Evolutionary conservation across 2,329 filamentous ascomycete genomes (phyloP), one percentile per base, ranked within the genome.

Genomic region (Colletotrichum brevisporum): DNA sequence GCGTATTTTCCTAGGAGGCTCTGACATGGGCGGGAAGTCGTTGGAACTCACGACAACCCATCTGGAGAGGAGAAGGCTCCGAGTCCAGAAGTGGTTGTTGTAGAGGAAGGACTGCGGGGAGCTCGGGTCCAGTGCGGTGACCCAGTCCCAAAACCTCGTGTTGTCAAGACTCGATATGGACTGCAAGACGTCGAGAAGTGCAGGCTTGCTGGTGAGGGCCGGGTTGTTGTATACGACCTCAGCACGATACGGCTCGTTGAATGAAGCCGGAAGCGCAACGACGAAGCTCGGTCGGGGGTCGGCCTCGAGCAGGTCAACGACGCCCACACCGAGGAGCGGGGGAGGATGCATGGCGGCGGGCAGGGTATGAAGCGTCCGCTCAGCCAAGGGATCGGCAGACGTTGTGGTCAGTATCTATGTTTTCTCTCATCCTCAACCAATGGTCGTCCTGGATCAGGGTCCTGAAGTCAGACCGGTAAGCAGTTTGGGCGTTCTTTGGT

Each of bases 241-340:
- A 9, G 70, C 61, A 27, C 65, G 67, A 31, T 62, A 50, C 21
- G 72, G 52, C 31, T 73, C 57, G 52, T 71, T 60, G 56, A 67
- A 41, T 13, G 60, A 53, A 16, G 72, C 48, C 16, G 69, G 60
- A 18, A 72, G 57, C 36, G 74, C 75, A 54, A 81, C 78, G 63
- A 83, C 75, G 52, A 84, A 84, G 51, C 80, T 80, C 60, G 82
- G 81, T 62, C 82, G 78, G 36, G 80, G 80, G 67, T 84, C 82
- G 69, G 76, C 78, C 68, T 80, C 76, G 71, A 83, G 77, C 13
- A 84, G 77, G 72, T 83, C 80, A 67, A 80, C 73, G 59, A 82
- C 76, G 74, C 78, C 78, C 67, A 80, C 63, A 55, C 67, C 63
- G 58, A 67, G 63, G 31, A 70, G 67, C 55, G 70, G 70, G 55